Evolutionary conservation across 305 asterid genomes (phyloP), one percentile per base, ranked within the genome.

Genomic region (Coffea humblotiana): DNA sequence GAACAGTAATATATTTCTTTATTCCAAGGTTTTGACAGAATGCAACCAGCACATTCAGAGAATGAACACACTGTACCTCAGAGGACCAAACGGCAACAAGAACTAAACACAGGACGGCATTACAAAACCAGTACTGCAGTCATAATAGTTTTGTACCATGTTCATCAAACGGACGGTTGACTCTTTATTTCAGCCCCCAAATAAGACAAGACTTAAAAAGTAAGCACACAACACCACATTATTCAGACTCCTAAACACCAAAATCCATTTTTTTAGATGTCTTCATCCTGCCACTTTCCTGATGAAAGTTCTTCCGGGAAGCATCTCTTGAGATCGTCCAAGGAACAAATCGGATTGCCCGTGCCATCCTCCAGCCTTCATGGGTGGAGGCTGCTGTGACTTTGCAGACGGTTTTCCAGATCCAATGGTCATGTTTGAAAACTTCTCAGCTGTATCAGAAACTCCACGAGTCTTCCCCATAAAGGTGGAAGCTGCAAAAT

Each of bases 351-450:
- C 94, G 80, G 94, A 83, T 75, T 81, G 90, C 63, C 90, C 88
- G 52, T 92, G 96, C 94, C 94, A 92, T 71, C 98, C 98, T 84
- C 99, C 99, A 56, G 98, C 98, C 86, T 93, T 94, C 98, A 96
- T 90, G 25, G 96, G 95, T 52, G 90, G 96, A 72, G 93, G 92
- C 61, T 84, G 84, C 40, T 88, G 85, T 48, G 87, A 88, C 85
- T 85, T 91, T 73, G 87, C 88, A 76, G 86, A 80, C 15, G 86
- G 84, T 76, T 90, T 85, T 68, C 88, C 82, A 51, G 91, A 79
- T 51, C 91, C 88, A 78, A 92, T 74, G 32, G 83, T 78, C 94
- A 91, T 79, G 72, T 84, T 90, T 66, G 87, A 88, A 75, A 91
- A 81, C 88, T 91, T 96, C 77, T 87, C 93, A 54, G 90, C 71